Conservation (phyloP, 2,329 filamentous ascomycete species). For the Penicillium sp. region DNA sequence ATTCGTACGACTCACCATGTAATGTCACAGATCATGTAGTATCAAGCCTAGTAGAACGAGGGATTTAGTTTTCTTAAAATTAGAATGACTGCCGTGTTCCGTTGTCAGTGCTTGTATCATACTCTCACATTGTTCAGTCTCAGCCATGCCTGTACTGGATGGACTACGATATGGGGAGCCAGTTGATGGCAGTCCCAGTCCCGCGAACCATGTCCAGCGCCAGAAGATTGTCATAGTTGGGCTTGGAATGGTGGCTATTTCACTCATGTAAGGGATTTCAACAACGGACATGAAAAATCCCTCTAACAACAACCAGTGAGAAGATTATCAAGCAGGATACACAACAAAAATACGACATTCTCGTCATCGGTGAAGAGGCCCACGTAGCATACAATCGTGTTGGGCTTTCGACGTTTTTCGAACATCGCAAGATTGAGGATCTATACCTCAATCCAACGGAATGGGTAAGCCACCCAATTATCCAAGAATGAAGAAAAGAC, state of each 20-base stretch:
- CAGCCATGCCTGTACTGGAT: constrained; percentile 34
- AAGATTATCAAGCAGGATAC: constrained; percentile 84
- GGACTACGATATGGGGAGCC: constrained; percentile 27
- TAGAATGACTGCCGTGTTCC: constrained; percentile 4
- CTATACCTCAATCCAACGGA: constrained; percentile 82
- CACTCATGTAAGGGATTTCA: constrained; percentile 69
- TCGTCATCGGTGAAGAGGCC: constrained; percentile 83
- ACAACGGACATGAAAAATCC: constrained; percentile 20
- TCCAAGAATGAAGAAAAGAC: not conserved
- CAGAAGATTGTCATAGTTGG: constrained; percentile 81
- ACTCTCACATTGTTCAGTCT: not conserved
- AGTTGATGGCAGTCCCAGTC: constrained; percentile 21
- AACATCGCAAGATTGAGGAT: constrained; percentile 79
- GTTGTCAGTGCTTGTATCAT: constrained; percentile 1
- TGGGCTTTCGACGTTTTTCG: constrained; percentile 84
- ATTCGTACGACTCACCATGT: not conserved
- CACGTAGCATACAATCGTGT: constrained; percentile 91
- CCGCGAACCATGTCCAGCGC: constrained; percentile 17
- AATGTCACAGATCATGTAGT: not conserved
- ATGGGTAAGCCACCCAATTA: constrained; percentile 60
- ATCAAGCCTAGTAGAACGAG: not conserved
- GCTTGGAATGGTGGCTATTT: constrained; percentile 86
- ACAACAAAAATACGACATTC: constrained; percentile 73
- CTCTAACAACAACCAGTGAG: constrained; percentile 57
- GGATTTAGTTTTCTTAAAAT: constrained; percentile 12